These are phyloP conservation scores for Laetiporus sulphureus DNA, from an alignment of 1,284 basidiomycete species.

Conservation along the genomic window DNA sequence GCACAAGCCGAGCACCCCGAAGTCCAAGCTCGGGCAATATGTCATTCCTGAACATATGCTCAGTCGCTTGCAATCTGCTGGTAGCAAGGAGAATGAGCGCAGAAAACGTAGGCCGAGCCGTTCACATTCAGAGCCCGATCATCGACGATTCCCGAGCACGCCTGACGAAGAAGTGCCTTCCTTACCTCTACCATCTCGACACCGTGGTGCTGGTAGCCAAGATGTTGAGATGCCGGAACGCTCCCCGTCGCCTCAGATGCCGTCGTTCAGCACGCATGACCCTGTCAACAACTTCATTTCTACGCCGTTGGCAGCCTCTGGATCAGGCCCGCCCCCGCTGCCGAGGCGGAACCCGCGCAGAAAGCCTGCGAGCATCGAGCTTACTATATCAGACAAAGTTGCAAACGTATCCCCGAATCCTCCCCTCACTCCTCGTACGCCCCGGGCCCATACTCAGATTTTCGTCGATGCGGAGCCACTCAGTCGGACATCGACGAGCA, in stretches of 20 bases:
- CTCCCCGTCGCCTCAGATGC: conserved; percentile 24
- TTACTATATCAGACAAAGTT: conserved; percentile 15
- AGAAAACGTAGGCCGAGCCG: conserved; percentile 13
- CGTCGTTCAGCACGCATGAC: conserved; percentile 27
- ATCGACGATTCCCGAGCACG: conserved; percentile 3
- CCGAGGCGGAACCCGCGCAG: conserved; percentile 23
- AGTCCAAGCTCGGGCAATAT: conserved; percentile 28
- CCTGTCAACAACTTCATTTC: conserved; percentile 24
- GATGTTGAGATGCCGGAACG: conserved; percentile 1
- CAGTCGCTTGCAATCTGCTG: conserved; percentile 16
- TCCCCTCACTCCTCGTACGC: conserved; percentile 19
- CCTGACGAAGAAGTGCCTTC: conserved; percentile 16
- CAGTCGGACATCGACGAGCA: conserved; percentile 18
- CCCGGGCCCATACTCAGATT: conserved; percentile 13
- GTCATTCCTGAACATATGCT: conserved; percentile 50
- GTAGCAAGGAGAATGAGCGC: conserved; percentile 1
- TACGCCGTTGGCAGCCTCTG: conserved; percentile 23
- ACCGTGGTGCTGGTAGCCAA: conserved; percentile 14
- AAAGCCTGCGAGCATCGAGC: conserved; percentile 15
- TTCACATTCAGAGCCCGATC: conserved; percentile 17
- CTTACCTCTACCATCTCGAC: conserved; percentile 24
- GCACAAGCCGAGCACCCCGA: conserved; percentile 23
- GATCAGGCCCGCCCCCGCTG: conserved; percentile 21
- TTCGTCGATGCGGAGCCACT: conserved; percentile 15
- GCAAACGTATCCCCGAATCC: conserved; percentile 13